phyloP scores from a whole-genome alignment of 768 basidiomycete species.

The Cyclocybe aegerita region DNA sequence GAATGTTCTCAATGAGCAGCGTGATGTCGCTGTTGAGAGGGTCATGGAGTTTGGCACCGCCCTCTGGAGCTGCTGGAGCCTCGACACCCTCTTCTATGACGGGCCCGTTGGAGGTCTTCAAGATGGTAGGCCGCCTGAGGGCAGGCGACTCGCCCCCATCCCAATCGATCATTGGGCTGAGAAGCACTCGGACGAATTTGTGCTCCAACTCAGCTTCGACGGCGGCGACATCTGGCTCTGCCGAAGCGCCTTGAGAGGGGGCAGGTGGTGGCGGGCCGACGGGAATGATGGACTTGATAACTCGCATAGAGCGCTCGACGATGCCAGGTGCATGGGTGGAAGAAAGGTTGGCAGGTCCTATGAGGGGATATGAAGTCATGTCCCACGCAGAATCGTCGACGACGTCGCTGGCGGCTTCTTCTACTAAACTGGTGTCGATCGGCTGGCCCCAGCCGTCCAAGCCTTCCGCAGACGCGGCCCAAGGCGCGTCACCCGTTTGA shows the following conservation, averaged over 20 bases:
- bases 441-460: background rate
- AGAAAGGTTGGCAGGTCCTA: constrained; percentile 60
- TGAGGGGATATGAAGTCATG: constrained; percentile 21
- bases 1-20: constrained; percentile 45
- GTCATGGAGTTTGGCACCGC: constrained; percentile 38
- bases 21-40: constrained; percentile 58
- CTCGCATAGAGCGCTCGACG: constrained; percentile 64
- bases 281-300: constrained; percentile 48
- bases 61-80: constrained; percentile 27
- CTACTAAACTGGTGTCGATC: background rate
- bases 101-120: constrained; percentile 31
- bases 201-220: constrained; percentile 40
- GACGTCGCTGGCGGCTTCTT: constrained; percentile 5
- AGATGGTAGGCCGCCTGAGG: constrained; percentile 34
- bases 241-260: constrained; percentile 16
- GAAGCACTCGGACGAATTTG: constrained; percentile 33
- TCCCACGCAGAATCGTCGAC: constrained; percentile 3
- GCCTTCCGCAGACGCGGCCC: background rate
- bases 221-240: constrained; percentile 22
- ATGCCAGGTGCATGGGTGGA: constrained; percentile 64
- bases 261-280: constrained; percentile 21
- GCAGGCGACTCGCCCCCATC: constrained; percentile 35
- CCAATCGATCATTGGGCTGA: constrained; percentile 44
- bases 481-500: background rate
- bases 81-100: constrained; percentile 29